phyloP scores from a whole-genome alignment of 768 basidiomycete genomes.

The Lactarius pseudohatsudake region DNA sequence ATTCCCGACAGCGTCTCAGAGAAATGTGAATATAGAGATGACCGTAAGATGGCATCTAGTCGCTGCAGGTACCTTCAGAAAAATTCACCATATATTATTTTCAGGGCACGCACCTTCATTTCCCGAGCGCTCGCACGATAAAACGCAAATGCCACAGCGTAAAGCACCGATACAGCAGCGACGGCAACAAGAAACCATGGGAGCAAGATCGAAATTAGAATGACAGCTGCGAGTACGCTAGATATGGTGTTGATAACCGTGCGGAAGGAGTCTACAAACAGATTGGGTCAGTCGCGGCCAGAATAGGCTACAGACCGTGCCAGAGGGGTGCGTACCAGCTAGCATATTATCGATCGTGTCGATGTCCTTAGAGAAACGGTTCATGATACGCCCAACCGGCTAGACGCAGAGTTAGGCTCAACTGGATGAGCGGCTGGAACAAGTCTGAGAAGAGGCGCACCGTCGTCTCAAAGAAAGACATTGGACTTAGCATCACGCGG shows the following conservation, averaged over 20 bases:
- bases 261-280: slow-evolving; percentile 60
- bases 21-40: slow-evolving; percentile 88
- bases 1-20: slow-evolving; percentile 87
- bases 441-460: slow-evolving; percentile 37
- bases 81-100: neutral
- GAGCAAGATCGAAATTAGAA: slow-evolving; percentile 72
- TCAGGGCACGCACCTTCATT: slow-evolving; percentile 53
- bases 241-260: slow-evolving; percentile 66
- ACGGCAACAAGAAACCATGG: slow-evolving; percentile 87
- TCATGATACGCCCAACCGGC: slow-evolving; percentile 87
- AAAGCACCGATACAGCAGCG: slow-evolving; percentile 56
- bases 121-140: slow-evolving; percentile 87
- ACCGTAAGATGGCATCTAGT: slow-evolving; percentile 79
- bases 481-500: slow-evolving; percentile 80
- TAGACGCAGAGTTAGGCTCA: slow-evolving; percentile 33
- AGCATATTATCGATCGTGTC: slow-evolving; percentile 79
- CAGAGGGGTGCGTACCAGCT: slow-evolving; percentile 42
- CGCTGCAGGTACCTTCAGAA: slow-evolving; percentile 40
- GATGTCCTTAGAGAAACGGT: slow-evolving; percentile 85
- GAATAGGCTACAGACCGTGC: neutral
- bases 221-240: slow-evolving; percentile 69
- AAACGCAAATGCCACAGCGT: slow-evolving; percentile 72
- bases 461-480: slow-evolving; percentile 89
- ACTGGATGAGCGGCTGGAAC: slow-evolving; percentile 16
- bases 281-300: slow-evolving; percentile 3